Percentiles rank a stretch among this genome's conserved stretches.
phyloP scores from a whole-genome alignment of 345 rosid genomes.

The Turritis glabra region DNA sequence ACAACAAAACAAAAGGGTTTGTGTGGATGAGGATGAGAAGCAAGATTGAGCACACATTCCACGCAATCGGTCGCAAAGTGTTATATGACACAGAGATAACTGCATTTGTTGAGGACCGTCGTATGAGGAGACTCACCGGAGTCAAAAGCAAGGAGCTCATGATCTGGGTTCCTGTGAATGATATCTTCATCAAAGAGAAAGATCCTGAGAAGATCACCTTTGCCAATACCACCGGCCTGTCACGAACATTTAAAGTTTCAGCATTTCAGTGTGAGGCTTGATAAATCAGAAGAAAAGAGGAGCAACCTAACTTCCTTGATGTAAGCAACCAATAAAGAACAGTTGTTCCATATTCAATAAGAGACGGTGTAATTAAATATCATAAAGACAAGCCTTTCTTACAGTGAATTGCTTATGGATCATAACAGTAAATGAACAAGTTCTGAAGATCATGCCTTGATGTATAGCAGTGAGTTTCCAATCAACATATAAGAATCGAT shows the following conservation, averaged over 20 bases:
- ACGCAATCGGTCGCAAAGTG: conserved; percentile 39
- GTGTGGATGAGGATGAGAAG: conserved; percentile 66
- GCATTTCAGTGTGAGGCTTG: conserved; percentile 36
- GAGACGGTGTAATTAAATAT: neutral
- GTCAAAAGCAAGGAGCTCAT: conserved; percentile 62
- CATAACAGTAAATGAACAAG: neutral
- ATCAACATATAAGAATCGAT: neutral
- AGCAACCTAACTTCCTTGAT: conserved; percentile 15
- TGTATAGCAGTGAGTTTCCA: conserved; percentile 3
- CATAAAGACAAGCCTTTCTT: neutral
- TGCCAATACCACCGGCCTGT: conserved; percentile 48
- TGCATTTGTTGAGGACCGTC: conserved; percentile 49
- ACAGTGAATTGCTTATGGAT: neutral
- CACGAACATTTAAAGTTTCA: conserved; percentile 54
- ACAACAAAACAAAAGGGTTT: conserved; percentile 54
- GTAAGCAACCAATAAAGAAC: conserved; percentile 17
- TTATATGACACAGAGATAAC: conserved; percentile 56
- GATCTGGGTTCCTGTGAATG: conserved; percentile 58
- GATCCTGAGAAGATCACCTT: conserved; percentile 48
- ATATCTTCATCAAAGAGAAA: conserved; percentile 43
- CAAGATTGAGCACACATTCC: conserved; percentile 46
- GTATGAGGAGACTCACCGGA: conserved; percentile 51
- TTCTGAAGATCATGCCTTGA: neutral
- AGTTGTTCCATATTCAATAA: conserved; percentile 1
- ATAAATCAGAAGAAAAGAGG: neutral